Percentiles rank a stretch among this genome's conserved stretches.
phyloP scores from a whole-genome alignment of 371 early-diverging fungal genomes.

The Mortierella sp. region DNA sequence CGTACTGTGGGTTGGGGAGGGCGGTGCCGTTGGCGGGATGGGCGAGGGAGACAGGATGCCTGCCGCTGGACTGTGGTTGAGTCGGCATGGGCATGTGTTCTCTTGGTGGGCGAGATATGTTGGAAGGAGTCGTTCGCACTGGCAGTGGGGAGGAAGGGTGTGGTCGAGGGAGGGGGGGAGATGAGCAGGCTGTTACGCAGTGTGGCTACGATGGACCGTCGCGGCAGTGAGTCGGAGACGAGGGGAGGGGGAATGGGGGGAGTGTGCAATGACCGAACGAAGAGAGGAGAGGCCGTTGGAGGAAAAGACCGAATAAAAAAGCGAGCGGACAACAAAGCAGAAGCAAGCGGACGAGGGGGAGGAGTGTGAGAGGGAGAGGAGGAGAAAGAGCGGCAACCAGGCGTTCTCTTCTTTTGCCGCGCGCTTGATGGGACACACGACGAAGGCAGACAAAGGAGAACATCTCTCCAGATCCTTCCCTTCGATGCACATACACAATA shows the following conservation, averaged over 20 bases:
- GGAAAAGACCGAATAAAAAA: too few relatives aligned
- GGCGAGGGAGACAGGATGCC: slow-evolving; percentile 29
- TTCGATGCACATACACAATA: too few relatives aligned
- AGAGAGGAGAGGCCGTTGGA: too few relatives aligned
- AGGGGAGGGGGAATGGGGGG: background rate
- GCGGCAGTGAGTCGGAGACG: too few relatives aligned
- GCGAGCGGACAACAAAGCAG: background rate
- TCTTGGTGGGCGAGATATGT: too few relatives aligned
- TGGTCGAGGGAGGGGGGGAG: background rate
- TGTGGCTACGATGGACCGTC: too few relatives aligned
- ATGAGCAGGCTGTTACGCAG: too few relatives aligned
- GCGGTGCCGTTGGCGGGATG: slow-evolving; percentile 17
- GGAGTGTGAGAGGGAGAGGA: slow-evolving; percentile 1
- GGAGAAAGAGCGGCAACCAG: too few relatives aligned
- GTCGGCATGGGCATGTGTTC: slow-evolving; percentile 46
- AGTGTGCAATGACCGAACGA: background rate
- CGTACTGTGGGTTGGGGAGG: slow-evolving; percentile 23
- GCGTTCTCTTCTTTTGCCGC: too few relatives aligned
- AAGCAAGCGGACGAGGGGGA: background rate
- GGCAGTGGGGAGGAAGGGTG: background rate
- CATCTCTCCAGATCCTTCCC: too few relatives aligned
- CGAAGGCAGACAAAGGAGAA: too few relatives aligned
- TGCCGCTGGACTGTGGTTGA: slow-evolving; percentile 40
- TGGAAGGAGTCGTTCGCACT: background rate
- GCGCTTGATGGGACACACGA: too few relatives aligned